Evolutionary conservation across 2,329 filamentous ascomycete genomes (phyloP).

Genomic region (Pseudogymnoascus sp.): DNA sequence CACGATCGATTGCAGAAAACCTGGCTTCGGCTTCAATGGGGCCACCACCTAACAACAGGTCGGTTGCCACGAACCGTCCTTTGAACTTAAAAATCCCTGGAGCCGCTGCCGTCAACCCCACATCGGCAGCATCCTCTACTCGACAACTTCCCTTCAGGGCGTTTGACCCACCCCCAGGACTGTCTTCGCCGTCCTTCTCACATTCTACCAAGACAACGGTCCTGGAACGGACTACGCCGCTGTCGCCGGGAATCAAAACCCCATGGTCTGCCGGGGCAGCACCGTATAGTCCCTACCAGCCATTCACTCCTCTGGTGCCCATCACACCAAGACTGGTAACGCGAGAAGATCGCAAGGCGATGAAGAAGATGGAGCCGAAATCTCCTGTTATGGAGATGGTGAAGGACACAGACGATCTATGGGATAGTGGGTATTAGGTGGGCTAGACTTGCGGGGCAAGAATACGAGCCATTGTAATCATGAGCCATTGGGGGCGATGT

Average conservation of each 20-base stretch:
- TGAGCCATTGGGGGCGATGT: neutral
- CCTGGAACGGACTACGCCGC: constrained; percentile 47
- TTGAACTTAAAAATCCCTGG: neutral
- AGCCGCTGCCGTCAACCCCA: neutral
- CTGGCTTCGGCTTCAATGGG: neutral
- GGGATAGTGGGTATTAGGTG: constrained; percentile 36
- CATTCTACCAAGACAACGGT: constrained; percentile 57
- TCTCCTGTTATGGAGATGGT: constrained; percentile 58
- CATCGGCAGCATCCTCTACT: constrained; percentile 38
- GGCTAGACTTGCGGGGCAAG: neutral
- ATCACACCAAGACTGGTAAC: constrained; percentile 70
- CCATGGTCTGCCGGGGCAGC: constrained; percentile 55
- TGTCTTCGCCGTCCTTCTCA: constrained; percentile 38
- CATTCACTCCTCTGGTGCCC: constrained; percentile 66
- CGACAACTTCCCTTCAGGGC: constrained; percentile 52
- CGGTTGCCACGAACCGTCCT: constrained; percentile 2
- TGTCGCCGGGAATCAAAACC: constrained; percentile 52
- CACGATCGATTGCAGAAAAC: constrained; percentile 20
- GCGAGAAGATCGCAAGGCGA: constrained; percentile 61
- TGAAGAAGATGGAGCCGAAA: constrained; percentile 57
- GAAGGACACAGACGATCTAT: constrained; percentile 54
- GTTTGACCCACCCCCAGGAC: constrained; percentile 50
- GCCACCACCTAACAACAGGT: constrained; percentile 3
- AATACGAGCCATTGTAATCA: constrained; percentile 1
- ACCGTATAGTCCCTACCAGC: constrained; percentile 74